phyloP scores from a whole-genome alignment of 495 filamentous ascomycete species.

The Trichoderma orchidacearum region DNA sequence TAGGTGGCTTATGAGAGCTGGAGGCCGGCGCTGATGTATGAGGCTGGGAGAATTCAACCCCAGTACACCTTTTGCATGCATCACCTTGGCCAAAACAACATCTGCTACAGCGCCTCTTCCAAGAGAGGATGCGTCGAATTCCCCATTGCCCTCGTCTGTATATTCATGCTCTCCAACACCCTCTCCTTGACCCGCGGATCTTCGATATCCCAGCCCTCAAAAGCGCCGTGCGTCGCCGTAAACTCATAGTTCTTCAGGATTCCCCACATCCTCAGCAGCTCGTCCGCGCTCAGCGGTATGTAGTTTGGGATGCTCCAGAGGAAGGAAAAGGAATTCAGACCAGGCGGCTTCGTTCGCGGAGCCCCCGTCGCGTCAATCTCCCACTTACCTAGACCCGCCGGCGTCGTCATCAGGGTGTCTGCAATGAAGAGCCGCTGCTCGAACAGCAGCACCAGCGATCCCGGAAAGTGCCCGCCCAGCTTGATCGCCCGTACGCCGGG shows the following conservation, averaged over 20 bases:
- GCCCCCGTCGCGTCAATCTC: conserved; percentile 15
- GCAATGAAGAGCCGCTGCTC: conserved; percentile 49
- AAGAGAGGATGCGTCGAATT: conserved; percentile 32
- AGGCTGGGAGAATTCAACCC: too few relatives aligned
- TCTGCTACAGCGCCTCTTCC: conserved; percentile 12
- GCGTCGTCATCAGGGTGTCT: conserved; percentile 56
- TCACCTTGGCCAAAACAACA: too few relatives aligned
- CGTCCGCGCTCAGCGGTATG: conserved; percentile 52
- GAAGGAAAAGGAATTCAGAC: conserved; percentile 52
- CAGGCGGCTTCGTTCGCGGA: conserved; percentile 30
- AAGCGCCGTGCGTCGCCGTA: conserved; percentile 50
- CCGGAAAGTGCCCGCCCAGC: conserved; percentile 62
- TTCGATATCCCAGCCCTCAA: conserved; percentile 44
- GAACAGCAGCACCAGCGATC: conserved; percentile 49
- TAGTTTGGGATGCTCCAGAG: conserved; percentile 74
- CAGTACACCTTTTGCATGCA: too few relatives aligned
- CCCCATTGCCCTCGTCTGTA: conserved; percentile 46
- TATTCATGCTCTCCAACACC: conserved; percentile 63
- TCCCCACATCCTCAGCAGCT: conserved; percentile 39
- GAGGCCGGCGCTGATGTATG: conserved; percentile 52
- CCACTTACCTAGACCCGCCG: conserved; percentile 34
- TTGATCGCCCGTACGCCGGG: conserved; percentile 47
- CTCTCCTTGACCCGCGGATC: conserved; percentile 42
- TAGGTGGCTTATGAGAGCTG: conserved; percentile 66
- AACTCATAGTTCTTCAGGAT: conserved; percentile 44